A percentile compares a stretch with the other conserved stretches of the same genome.
Conservation (phyloP, 2,329 filamentous ascomycete species). For the Xylaria arbuscula region DNA sequence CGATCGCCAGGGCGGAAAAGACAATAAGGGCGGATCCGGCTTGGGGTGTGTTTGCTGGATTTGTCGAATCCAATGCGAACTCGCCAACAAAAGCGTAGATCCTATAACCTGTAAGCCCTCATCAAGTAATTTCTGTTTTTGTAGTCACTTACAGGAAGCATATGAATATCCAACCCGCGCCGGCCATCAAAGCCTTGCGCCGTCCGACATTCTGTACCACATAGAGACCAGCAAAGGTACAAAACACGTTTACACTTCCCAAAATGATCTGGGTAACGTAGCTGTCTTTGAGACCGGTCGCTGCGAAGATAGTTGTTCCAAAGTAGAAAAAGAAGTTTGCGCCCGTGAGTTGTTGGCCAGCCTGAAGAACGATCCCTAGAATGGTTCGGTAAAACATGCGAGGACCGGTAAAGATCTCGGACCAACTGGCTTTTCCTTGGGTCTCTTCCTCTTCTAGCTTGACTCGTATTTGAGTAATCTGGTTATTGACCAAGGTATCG, state of each 20-base stretch:
- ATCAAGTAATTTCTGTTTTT: background rate
- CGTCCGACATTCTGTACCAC: background rate
- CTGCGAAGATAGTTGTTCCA: background rate
- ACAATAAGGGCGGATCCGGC: background rate
- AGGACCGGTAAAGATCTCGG: background rate
- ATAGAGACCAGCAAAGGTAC: background rate
- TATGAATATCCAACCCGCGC: background rate
- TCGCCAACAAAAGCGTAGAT: background rate
- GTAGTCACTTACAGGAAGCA: background rate
- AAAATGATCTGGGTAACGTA: background rate
- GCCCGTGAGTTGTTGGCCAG: background rate
- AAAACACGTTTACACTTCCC: background rate
- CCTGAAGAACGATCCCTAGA: background rate
- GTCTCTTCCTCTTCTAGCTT: background rate
- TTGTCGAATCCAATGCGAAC: background rate
- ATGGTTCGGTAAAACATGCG: background rate
- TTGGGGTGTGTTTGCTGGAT: background rate
- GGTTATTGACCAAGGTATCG: background rate
- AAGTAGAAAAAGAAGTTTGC: conserved; percentile 1
- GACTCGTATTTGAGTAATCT: background rate
- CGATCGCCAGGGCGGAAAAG: background rate
- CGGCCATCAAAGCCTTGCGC: background rate
- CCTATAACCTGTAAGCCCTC: background rate
- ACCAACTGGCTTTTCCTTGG: background rate
- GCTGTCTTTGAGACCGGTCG: background rate